A percentile compares a stretch with the other conserved stretches of the same genome.
These are phyloP conservation scores for Populus simonii DNA, from an alignment of 345 rosid genomes.

Conservation along the genomic window DNA sequence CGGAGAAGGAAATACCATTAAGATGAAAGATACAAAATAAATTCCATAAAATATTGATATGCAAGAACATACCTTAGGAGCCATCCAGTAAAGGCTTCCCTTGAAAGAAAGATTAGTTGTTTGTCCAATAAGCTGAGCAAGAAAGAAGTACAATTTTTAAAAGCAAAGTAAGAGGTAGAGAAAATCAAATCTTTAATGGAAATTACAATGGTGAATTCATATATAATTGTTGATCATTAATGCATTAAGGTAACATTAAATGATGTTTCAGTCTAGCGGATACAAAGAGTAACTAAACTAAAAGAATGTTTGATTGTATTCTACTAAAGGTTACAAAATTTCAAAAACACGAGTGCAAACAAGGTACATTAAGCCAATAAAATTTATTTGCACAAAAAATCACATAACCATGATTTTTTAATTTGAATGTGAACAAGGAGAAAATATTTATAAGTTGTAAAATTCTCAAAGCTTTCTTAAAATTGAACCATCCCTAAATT, in stretches of 20 bases:
- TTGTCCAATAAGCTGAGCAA: constrained; percentile 75
- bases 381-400: not conserved
- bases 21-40: not conserved
- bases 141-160: constrained; percentile 6
- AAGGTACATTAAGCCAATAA: not conserved
- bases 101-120: constrained; percentile 79
- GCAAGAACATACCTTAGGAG: constrained; percentile 71
- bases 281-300: not conserved
- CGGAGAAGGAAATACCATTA: constrained; percentile 20
- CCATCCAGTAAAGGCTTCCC: constrained; percentile 99
- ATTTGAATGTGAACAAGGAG: not conserved
- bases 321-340: not conserved
- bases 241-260: not conserved
- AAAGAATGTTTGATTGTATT: not conserved
- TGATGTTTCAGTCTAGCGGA: not conserved
- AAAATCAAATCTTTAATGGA: not conserved
- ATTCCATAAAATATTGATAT: not conserved
- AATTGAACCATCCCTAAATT: not conserved
- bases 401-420: not conserved
- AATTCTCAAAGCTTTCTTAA: too few species aligned
- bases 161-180: constrained; percentile 1
- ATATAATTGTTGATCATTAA: not conserved
- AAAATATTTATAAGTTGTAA: too few species aligned
- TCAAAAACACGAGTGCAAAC: not conserved
- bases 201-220: not conserved